Base-by-base conservation (phyloP, 1,284 basidiomycete genomes). In the Vanrija humicola region DNA sequence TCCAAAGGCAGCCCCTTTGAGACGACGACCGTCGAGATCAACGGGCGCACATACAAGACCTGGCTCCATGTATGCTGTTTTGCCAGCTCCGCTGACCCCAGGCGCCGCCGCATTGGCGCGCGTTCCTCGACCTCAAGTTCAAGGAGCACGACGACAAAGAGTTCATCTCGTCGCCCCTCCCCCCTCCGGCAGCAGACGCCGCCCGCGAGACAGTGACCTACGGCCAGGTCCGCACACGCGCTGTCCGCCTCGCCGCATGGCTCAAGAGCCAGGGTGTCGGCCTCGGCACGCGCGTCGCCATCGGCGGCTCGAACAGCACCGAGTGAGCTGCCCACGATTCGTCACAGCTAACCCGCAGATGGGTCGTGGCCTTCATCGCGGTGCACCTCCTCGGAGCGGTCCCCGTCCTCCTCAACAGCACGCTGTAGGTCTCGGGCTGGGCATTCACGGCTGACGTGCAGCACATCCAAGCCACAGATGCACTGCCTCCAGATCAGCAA, bases 321-420 rank as follows among this genome's bases (percentile, higher is more conserved):
- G 43, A 47, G 10, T 75, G 72, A 68, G 60, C 73, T 6, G 56
- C 65, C 3, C 73, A 64, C 44, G 52, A 67, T 6, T 2, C 34
- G 14, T 14, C 9, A 12, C 34, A 34, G 9, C 34, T 34, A 2
- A 34, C 43, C 2, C 3, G 21, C 55, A 29, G 70, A 63, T 75
- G 70, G 68, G 59, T 73, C 9, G 55, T 72, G 0, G 44, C 65
- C 1, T 75, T 67, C 49, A 50, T 69, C 18, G 73, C 71, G 6
- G 57, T 58, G 0, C 70, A 72, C 38, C 61, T 75, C 28, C 64
- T 75, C 40, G 73, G 71, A 14, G 73, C 64, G 0, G 61, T 72
- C 5, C 54, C 66, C 0, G 67, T 73, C 7, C 64, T 63, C 25
- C 56, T 75, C 3, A 75, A 75, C 57, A 63, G 66, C 9, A 69